Conservation (phyloP, 2,329 filamentous ascomycete species). For the Chalaropsis thielavioides region DNA sequence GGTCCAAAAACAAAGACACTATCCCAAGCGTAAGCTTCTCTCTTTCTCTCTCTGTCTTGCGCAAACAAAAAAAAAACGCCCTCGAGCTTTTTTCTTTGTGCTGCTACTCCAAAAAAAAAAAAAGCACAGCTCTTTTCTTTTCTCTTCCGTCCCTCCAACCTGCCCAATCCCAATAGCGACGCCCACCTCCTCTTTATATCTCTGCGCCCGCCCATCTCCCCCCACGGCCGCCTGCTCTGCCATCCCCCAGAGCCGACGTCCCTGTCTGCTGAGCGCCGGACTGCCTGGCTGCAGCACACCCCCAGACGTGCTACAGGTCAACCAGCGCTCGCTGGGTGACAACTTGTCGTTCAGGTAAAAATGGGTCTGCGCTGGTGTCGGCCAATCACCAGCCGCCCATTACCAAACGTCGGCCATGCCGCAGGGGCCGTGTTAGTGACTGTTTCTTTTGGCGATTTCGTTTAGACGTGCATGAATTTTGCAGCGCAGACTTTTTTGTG, state of each 20-base stretch:
- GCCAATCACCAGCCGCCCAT: not conserved
- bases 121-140: too few species aligned
- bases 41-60: too few species aligned
- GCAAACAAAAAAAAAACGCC: too few species aligned
- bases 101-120: too few species aligned
- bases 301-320: not conserved
- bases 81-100: too few species aligned
- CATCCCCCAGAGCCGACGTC: not conserved
- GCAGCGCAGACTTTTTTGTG: not conserved
- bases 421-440: not conserved
- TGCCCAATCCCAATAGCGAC: too few species aligned
- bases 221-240: not conserved
- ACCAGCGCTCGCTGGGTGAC: not conserved
- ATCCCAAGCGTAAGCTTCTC: too few species aligned
- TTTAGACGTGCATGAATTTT: not conserved
- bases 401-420: conserved; percentile 10
- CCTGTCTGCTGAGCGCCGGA: not conserved
- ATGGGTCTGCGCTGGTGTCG: not conserved
- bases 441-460: not conserved
- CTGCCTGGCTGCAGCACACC: not conserved
- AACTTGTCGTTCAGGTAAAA: conserved; percentile 6
- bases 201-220: not conserved
- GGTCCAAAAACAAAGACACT: too few species aligned
- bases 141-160: too few species aligned
- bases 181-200: not conserved